Percentiles rank a stretch among this genome's conserved stretches.
These are phyloP conservation scores for Exophiala viscosa DNA, from an alignment of 2,329 filamentous ascomycete species.

Conservation along the genomic window DNA sequence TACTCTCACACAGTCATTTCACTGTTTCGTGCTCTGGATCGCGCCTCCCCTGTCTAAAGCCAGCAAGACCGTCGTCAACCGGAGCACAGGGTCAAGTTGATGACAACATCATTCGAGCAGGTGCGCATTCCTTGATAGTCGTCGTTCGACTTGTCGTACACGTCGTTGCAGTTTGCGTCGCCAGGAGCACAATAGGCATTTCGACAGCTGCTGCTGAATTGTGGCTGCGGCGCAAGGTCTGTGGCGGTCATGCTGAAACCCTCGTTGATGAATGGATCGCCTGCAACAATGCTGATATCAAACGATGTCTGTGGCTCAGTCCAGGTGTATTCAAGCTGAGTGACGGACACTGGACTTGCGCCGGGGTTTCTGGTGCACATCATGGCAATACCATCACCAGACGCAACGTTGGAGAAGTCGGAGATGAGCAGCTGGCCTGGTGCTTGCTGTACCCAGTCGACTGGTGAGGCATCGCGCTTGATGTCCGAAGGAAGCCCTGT, in stretches of 20 bases:
- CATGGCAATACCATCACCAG: not conserved
- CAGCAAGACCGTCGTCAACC: not conserved
- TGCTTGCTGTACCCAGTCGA: not conserved
- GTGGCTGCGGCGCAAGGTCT: constrained; percentile 2
- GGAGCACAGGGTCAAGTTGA: constrained; percentile 11
- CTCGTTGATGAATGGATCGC: constrained; percentile 35
- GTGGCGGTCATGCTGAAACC: constrained; percentile 14
- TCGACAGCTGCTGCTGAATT: constrained; percentile 1
- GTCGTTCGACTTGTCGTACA: constrained; percentile 17
- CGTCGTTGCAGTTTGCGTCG: constrained; percentile 4
- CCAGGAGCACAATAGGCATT: constrained; percentile 10
- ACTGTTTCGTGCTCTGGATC: constrained; percentile 3
- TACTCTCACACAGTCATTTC: constrained; percentile 3
- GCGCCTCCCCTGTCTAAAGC: not conserved
- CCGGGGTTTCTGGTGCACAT: constrained; percentile 16
- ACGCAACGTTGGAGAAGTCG: not conserved
- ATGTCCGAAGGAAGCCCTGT: no score
- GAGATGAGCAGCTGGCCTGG: not conserved
- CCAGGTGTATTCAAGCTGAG: constrained; percentile 38
- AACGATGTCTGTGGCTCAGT: constrained; percentile 36
- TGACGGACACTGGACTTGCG: constrained; percentile 7
- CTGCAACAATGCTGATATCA: constrained; percentile 42
- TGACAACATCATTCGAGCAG: constrained; percentile 11
- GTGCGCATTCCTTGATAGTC: constrained; percentile 19
- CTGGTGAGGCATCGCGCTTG: not conserved